These are phyloP conservation scores for Phytophthora hibernalis DNA, from an alignment of 352 stramenopile species.

Conservation along the genomic window DNA sequence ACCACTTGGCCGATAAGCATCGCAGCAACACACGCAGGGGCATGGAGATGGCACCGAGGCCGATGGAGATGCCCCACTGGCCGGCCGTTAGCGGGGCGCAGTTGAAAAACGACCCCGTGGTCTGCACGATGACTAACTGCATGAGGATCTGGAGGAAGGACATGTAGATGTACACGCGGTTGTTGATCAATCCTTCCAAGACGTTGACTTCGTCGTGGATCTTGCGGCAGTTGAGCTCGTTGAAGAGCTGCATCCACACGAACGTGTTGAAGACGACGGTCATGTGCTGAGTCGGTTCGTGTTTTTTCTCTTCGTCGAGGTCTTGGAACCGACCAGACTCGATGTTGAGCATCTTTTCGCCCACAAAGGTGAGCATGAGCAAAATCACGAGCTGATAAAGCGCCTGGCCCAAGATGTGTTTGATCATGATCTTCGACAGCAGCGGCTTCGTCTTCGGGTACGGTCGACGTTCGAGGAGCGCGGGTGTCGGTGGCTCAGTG, in stretches of 20 bases:
- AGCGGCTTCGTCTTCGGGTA: conserved; percentile 94
- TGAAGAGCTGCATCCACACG: conserved; percentile 97
- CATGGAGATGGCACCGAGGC: conserved; percentile 49
- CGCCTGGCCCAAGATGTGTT: conserved; percentile 95
- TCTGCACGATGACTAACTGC: conserved; percentile 96
- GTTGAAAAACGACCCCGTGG: conserved; percentile 86
- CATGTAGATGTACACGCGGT: conserved; percentile 94
- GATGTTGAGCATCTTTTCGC: conserved; percentile 60
- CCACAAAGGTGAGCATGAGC: conserved; percentile 86
- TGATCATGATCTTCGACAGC: conserved; percentile 95
- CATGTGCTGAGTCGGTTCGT: conserved; percentile 90
- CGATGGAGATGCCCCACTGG: conserved; percentile 70
- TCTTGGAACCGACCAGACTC: conserved; percentile 55
- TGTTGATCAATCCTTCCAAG: conserved; percentile 91
- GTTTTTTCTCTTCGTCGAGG: conserved; percentile 34
- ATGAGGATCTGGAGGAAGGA: conserved; percentile 90
- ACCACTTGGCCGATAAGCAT: conserved; percentile 65
- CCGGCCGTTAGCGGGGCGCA: conserved; percentile 50
- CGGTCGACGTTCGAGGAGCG: conserved; percentile 93
- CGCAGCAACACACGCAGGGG: conserved; percentile 63
- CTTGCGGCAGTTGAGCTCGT: conserved; percentile 85
- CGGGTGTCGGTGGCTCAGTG: conserved; percentile 91
- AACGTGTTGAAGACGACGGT: conserved; percentile 99
- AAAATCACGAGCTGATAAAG: conserved; percentile 93
- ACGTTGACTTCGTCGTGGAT: conserved; percentile 93